phyloP scores from a whole-genome alignment of 257 asterid genomes.

The Solanum microdontum region DNA sequence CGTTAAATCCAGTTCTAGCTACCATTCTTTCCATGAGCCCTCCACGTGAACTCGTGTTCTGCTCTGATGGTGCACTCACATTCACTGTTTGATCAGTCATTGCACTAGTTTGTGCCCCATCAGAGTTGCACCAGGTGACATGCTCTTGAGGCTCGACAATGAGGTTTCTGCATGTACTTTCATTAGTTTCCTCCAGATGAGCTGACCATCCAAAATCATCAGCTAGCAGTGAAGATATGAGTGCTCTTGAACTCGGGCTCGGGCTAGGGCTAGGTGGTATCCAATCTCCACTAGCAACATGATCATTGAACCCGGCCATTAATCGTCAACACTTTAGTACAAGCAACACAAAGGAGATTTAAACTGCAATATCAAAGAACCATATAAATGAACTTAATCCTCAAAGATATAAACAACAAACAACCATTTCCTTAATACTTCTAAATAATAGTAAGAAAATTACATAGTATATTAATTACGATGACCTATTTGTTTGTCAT shows the following conservation, averaged over 20 bases:
- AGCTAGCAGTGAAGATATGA: constrained; percentile 35
- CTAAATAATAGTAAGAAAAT: not conserved
- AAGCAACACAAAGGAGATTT: constrained; percentile 1
- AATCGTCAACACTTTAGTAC: not conserved
- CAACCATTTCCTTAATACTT: not conserved
- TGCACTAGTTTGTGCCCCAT: constrained; percentile 8
- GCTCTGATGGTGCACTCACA: constrained; percentile 17
- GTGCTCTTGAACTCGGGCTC: constrained; percentile 34
- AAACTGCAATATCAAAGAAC: not conserved
- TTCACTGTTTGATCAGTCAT: constrained; percentile 10
- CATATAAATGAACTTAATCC: constrained; percentile 1
- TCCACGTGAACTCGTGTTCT: constrained; percentile 32
- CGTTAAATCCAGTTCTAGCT: constrained; percentile 76
- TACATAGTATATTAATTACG: not conserved
- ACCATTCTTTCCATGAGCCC: constrained; percentile 72
- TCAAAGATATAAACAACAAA: not conserved
- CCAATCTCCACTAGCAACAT: constrained; percentile 61
- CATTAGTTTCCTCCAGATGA: constrained; percentile 13
- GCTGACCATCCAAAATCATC: constrained; percentile 20
- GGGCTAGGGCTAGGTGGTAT: constrained; percentile 31
- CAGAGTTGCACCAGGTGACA: not conserved
- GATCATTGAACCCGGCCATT: constrained; percentile 66
- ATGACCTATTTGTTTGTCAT: not conserved
- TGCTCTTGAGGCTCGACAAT: constrained; percentile 8
- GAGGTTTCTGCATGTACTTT: constrained; percentile 10